Conservation (phyloP, 139 green algal species). For the Coelastrella sp. region DNA sequence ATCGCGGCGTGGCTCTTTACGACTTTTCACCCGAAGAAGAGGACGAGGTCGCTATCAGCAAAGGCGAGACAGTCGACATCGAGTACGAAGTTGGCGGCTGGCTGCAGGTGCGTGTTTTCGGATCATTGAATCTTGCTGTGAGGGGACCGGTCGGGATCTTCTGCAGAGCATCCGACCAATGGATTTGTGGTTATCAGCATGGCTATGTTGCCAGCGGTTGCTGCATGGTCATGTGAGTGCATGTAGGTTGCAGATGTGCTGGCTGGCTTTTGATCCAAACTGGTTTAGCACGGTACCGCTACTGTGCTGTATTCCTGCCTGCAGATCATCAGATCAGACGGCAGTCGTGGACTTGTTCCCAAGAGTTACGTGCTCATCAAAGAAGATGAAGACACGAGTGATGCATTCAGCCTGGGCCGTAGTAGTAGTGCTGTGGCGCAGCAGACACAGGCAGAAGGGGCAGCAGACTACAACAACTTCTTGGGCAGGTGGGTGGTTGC, state of each 20-base stretch:
- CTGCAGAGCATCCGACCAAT: no score
- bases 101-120: conserved; percentile 32
- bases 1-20: conserved; percentile 51
- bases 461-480: conserved; percentile 38
- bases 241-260: no score
- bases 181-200: no score
- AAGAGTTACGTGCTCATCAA: conserved; percentile 40
- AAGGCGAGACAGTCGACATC: conserved; percentile 46
- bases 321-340: conserved; percentile 36
- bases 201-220: no score
- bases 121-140: no score
- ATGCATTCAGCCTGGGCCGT: conserved; percentile 29
- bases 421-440: background rate
- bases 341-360: conserved; percentile 38
- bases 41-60: conserved; percentile 44
- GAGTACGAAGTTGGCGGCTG: conserved; percentile 46
- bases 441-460: background rate
- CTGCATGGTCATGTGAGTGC: no score
- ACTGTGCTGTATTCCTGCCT: background rate
- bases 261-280: no score
- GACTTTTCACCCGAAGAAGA: conserved; percentile 48
- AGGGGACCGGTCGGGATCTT: no score
- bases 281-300: background rate
- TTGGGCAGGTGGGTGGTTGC: background rate
- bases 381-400: conserved; percentile 41